phyloP scores from a whole-genome alignment of 306 rosid species.

The Glycine tomentella region DNA sequence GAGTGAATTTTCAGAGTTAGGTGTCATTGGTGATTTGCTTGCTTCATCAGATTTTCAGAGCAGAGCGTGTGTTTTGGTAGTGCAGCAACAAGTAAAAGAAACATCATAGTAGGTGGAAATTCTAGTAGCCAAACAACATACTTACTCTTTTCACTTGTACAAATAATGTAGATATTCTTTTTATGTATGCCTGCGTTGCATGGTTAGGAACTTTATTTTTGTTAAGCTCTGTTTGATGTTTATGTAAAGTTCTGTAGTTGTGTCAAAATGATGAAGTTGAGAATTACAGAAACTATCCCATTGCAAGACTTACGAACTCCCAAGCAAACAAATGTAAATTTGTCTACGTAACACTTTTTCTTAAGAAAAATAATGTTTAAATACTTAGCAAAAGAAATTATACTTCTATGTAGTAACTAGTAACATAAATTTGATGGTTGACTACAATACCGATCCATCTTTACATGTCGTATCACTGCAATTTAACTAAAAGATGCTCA shows the following conservation, averaged over 20 bases:
- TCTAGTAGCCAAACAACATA: background rate
- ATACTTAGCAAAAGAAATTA: background rate
- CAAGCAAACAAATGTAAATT: background rate
- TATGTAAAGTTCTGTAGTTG: background rate
- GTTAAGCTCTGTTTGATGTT: background rate
- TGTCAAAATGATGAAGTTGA: background rate
- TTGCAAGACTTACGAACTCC: background rate
- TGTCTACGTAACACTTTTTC: background rate
- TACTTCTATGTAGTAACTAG: background rate
- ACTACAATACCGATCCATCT: background rate
- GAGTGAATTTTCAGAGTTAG: slow-evolving; percentile 68
- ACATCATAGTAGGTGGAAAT: background rate
- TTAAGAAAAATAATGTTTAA: background rate
- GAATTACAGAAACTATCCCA: background rate
- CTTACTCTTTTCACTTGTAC: background rate
- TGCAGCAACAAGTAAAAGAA: slow-evolving; percentile 56
- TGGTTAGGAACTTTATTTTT: too few relatives aligned
- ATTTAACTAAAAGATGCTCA: slow-evolving; percentile 21
- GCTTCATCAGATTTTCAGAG: slow-evolving; percentile 59
- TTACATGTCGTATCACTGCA: background rate
- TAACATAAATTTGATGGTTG: background rate
- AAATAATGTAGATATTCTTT: background rate
- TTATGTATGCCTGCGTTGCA: background rate
- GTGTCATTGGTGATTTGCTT: slow-evolving; percentile 70
- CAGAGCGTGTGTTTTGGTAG: slow-evolving; percentile 59